phyloP scores from a whole-genome alignment of 2,329 filamentous ascomycete genomes.

The Stagonosporopsis cucurbitacearum region DNA sequence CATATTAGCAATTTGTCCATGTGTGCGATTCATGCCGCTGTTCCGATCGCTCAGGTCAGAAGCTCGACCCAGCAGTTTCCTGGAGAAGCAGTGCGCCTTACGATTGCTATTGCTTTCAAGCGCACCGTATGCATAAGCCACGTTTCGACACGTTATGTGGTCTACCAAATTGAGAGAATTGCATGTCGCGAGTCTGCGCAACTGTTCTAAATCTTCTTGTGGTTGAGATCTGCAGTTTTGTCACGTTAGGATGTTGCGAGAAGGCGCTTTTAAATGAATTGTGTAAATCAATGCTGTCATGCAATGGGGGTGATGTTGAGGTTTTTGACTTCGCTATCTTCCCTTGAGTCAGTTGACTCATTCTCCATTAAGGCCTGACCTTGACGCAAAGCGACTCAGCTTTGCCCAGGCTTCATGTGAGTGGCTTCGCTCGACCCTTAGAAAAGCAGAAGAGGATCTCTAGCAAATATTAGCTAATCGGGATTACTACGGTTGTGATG shows the following conservation, averaged over 20 bases:
- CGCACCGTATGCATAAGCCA: background rate
- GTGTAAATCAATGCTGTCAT: background rate
- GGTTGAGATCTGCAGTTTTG: background rate
- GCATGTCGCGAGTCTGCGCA: background rate
- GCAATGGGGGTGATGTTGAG: background rate
- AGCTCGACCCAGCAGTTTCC: background rate
- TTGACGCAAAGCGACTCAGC: constrained; percentile 1
- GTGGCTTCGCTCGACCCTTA: background rate
- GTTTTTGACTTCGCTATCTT: background rate
- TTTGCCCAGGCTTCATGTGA: background rate
- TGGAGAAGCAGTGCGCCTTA: background rate
- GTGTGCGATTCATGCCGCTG: background rate
- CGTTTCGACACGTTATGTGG: background rate
- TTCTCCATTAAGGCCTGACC: background rate
- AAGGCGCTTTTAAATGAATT: background rate
- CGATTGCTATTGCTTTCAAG: background rate
- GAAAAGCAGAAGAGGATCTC: too few relatives aligned
- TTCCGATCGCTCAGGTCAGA: background rate
- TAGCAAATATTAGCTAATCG: background rate
- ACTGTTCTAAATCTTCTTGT: background rate
- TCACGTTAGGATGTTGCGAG: background rate
- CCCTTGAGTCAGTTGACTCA: constrained; percentile 1
- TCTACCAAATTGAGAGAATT: background rate
- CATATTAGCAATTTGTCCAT: constrained; percentile 8
- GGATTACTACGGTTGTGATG: background rate